Conservation (phyloP, 805 yeast species). For the Candida pseudoglaebosa region DNA sequence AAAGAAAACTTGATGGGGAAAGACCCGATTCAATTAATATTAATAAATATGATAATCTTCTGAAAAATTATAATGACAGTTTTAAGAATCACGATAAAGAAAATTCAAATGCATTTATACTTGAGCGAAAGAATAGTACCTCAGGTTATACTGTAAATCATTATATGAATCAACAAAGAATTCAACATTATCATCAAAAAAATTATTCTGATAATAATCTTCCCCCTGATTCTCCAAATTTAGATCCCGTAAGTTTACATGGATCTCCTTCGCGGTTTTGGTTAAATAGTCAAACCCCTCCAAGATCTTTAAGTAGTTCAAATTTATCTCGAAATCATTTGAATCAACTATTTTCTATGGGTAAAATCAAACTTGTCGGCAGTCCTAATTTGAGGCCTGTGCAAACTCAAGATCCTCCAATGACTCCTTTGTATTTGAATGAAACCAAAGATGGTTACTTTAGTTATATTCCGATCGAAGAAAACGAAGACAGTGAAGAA, state of each 20-base stretch:
- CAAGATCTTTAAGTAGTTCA: conserved; percentile 25
- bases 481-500: conserved; percentile 8
- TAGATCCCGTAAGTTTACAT: conserved; percentile 48
- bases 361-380: conserved; percentile 9
- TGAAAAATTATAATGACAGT: too few species aligned
- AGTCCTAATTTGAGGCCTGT: conserved; percentile 37
- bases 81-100: too few species aligned
- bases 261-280: conserved; percentile 56
- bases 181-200: conserved; percentile 32
- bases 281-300: conserved; percentile 53
- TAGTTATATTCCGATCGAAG: conserved; percentile 6
- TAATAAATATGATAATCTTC: too few species aligned
- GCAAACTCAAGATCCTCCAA: conserved; percentile 40
- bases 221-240: conserved; percentile 48
- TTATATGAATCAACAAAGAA: conserved; percentile 27
- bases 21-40: neutral
- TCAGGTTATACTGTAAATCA: conserved; percentile 18
- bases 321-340: conserved; percentile 15
- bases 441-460: conserved; percentile 8
- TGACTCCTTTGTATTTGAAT: conserved; percentile 37
- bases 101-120: neutral
- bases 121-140: conserved; percentile 2
- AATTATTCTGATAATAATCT: conserved; percentile 4
- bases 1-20: too few species aligned
- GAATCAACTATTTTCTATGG: conserved; percentile 12